A percentile compares a stretch with the other conserved stretches of the same genome.
These are phyloP conservation scores for Crithidia thermophila DNA, from an alignment of 208 protist species.

Conservation along the genomic window DNA sequence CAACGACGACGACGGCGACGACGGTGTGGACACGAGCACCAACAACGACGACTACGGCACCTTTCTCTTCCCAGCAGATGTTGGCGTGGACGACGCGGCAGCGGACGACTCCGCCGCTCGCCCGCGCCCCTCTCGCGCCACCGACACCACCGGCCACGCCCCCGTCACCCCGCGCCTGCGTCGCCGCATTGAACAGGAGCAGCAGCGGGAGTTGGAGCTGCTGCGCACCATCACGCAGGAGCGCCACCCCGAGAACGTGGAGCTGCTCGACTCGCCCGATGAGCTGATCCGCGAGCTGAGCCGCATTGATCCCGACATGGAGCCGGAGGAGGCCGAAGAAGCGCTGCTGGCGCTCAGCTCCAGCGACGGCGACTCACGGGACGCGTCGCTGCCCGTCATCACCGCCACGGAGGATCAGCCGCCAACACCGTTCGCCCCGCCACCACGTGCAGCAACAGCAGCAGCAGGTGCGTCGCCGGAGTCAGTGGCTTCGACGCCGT, in stretches of 20 bases:
- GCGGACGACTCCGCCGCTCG: constrained; percentile 2
- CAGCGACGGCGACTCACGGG: not conserved
- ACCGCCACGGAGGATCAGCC: not conserved
- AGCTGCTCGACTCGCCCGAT: constrained; percentile 20
- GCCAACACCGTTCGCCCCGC: not conserved
- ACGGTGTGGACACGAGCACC: too few species aligned
- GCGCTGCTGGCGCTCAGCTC: constrained; percentile 2
- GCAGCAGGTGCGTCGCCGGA: too few species aligned
- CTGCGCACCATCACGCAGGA: constrained; percentile 27
- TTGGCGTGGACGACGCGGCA: not conserved
- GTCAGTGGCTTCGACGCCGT: too few species aligned
- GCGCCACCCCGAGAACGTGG: constrained; percentile 18
- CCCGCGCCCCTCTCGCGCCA: constrained; percentile 2
- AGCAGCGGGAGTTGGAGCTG: constrained; percentile 35
- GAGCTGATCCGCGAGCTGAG: constrained; percentile 11
- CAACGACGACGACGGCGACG: not conserved
- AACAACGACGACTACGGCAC: not conserved
- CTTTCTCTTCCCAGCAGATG: constrained; percentile 1
- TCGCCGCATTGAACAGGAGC: constrained; percentile 38
- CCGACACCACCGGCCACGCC: constrained; percentile 47
- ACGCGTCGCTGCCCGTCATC: not conserved
- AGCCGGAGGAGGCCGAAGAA: constrained; percentile 10
- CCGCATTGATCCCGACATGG: constrained; percentile 12
- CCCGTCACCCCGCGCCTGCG: constrained; percentile 41
- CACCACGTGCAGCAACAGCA: too few species aligned